These are phyloP conservation scores for Chrysanthemum lavandulifolium DNA, from an alignment of 129 eudicot genomes.

Conservation along the genomic window DNA sequence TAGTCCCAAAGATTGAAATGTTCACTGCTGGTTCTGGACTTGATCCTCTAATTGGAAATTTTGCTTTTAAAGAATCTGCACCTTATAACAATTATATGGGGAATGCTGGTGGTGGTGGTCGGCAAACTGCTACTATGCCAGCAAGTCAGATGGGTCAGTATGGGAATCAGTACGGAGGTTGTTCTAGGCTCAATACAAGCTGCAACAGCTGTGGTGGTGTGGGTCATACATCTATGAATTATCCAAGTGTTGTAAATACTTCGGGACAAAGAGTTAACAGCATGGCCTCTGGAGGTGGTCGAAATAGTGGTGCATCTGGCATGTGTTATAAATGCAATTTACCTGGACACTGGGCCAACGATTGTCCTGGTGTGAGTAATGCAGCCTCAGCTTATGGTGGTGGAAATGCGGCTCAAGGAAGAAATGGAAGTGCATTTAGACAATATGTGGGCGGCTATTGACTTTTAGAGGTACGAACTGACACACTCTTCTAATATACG, in stretches of 20 bases:
- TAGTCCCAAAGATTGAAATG: constrained; percentile 35
- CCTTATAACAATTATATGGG: constrained; percentile 35
- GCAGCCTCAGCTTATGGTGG: constrained; percentile 46
- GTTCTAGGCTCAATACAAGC: constrained; percentile 33
- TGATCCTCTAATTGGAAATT: no score
- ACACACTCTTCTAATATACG: not conserved
- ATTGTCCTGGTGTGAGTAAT: constrained; percentile 48
- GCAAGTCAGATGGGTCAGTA: constrained; percentile 35
- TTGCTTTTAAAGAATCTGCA: constrained; percentile 22
- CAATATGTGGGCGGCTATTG: constrained; percentile 62
- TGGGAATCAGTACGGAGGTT: constrained; percentile 45
- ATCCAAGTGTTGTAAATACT: constrained; percentile 51
- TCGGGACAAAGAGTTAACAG: constrained; percentile 41
- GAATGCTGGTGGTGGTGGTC: constrained; percentile 12
- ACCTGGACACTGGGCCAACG: constrained; percentile 84
- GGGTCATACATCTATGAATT: constrained; percentile 55
- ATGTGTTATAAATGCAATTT: constrained; percentile 70
- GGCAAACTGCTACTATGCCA: constrained; percentile 6
- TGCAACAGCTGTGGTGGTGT: constrained; percentile 72
- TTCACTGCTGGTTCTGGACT: not conserved
- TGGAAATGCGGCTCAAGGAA: constrained; percentile 40
- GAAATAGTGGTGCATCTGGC: constrained; percentile 25
- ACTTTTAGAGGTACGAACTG: constrained; percentile 14
- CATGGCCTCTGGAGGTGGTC: constrained; percentile 24
- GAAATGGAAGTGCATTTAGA: constrained; percentile 47